These are phyloP conservation scores for Euphorbia lathyris DNA, from an alignment of 345 rosid genomes.

Conservation along the genomic window DNA sequence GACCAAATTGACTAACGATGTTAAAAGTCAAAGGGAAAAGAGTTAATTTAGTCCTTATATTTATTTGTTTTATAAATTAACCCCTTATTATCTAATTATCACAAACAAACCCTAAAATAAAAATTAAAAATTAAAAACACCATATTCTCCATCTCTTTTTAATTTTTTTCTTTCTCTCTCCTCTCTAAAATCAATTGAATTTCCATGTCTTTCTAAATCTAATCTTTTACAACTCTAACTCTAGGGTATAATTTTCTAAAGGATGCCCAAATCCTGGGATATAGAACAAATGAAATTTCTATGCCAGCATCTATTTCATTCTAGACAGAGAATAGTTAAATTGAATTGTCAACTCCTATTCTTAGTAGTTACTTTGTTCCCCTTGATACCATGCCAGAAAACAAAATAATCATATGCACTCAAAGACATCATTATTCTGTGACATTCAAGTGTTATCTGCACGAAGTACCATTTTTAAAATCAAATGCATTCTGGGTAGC, in stretches of 20 bases:
- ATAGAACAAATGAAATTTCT: not conserved
- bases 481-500: constrained; percentile 76
- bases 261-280: not conserved
- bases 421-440: not conserved
- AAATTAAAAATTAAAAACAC: no score
- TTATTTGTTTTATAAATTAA: no score
- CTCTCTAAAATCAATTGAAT: no score
- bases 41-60: no score
- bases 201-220: no score
- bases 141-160: no score
- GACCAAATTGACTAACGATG: no score
- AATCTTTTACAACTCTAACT: no score
- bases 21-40: no score
- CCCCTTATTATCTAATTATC: no score
- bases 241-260: not conserved
- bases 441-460: not conserved
- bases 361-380: not conserved
- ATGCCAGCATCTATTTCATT: not conserved
- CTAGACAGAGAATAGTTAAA: not conserved
- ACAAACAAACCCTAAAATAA: no score
- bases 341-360: not conserved
- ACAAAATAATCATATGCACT: not conserved
- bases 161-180: no score
- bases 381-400: not conserved
- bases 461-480: constrained; percentile 72